Evolutionary conservation across 148 eudicot genomes (phyloP).

Genomic region (Chenopodium quinoa): DNA sequence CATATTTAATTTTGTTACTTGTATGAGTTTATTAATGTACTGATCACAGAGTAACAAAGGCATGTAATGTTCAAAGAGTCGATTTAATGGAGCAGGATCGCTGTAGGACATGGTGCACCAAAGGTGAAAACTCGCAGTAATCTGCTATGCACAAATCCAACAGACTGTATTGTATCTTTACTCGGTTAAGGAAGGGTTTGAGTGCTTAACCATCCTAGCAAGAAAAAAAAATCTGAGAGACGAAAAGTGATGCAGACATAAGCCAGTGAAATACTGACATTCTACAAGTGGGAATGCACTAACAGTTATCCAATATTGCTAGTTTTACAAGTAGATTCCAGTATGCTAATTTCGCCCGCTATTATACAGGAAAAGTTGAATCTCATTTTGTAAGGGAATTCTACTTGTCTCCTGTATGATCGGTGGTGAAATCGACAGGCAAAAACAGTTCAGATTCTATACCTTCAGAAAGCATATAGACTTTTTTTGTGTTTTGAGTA

Average conservation of each 20-base stretch:
- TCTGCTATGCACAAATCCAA: neutral
- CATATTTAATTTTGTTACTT: neutral
- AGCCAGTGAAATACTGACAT: conserved; percentile 1
- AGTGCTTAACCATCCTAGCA: neutral
- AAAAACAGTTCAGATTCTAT: neutral
- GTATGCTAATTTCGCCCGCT: neutral
- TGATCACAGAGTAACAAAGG: neutral
- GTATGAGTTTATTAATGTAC: neutral
- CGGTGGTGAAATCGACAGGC: conserved; percentile 20
- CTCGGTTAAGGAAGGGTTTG: neutral
- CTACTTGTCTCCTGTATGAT: conserved; percentile 20
- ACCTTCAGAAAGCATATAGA: conserved; percentile 1
- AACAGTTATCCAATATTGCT: neutral
- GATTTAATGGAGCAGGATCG: neutral
- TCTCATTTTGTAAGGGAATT: conserved; percentile 9
- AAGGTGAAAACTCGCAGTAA: too few species aligned
- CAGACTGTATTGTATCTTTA: neutral
- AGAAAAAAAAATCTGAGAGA: neutral
- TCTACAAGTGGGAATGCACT: neutral
- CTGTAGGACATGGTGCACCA: neutral
- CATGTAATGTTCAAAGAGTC: neutral
- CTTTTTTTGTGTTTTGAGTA: neutral
- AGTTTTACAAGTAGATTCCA: conserved; percentile 10
- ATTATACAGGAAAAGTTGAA: conserved; percentile 5
- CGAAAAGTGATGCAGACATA: neutral